These are phyloP conservation scores for Edaphochlamys debaryana DNA, from an alignment of 139 green algal species.

Conservation along the genomic window DNA sequence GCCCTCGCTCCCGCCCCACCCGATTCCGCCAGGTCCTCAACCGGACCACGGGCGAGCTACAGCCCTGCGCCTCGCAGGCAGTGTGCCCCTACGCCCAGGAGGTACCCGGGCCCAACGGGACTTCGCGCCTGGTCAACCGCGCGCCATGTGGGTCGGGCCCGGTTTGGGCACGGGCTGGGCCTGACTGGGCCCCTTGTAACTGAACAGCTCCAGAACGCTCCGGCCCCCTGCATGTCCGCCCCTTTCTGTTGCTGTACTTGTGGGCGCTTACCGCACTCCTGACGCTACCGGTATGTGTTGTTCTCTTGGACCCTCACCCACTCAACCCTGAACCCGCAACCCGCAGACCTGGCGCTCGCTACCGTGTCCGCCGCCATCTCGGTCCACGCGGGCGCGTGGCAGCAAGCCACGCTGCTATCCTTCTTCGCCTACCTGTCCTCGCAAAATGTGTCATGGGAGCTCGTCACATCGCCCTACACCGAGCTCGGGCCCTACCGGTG, in stretches of 20 bases:
- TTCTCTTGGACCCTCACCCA: too few relatives aligned
- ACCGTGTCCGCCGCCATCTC: constrained; percentile 13
- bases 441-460: constrained; percentile 11
- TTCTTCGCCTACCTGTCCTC: neutral
- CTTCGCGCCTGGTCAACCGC: constrained; percentile 20
- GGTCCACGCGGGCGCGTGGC: neutral
- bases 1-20: neutral
- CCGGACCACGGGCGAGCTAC: constrained; percentile 17
- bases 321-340: too few relatives aligned
- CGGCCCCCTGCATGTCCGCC: too few relatives aligned
- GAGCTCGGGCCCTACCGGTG: constrained; percentile 38
- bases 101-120: too few relatives aligned
- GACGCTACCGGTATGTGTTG: too few relatives aligned
- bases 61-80: neutral
- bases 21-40: constrained; percentile 2
- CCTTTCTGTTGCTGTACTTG: too few relatives aligned
- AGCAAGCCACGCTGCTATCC: constrained; percentile 8
- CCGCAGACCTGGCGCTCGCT: constrained; percentile 12
- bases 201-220: too few relatives aligned
- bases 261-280: too few relatives aligned
- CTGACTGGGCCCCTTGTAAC: too few relatives aligned
- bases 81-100: constrained; percentile 20
- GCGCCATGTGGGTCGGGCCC: too few relatives aligned
- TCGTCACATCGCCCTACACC: neutral
- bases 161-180: too few relatives aligned